A percentile compares a stretch with the other conserved stretches of the same genome.
phyloP scores from a whole-genome alignment of 176 grass and related monocot genomes.

The Avena sativa region DNA sequence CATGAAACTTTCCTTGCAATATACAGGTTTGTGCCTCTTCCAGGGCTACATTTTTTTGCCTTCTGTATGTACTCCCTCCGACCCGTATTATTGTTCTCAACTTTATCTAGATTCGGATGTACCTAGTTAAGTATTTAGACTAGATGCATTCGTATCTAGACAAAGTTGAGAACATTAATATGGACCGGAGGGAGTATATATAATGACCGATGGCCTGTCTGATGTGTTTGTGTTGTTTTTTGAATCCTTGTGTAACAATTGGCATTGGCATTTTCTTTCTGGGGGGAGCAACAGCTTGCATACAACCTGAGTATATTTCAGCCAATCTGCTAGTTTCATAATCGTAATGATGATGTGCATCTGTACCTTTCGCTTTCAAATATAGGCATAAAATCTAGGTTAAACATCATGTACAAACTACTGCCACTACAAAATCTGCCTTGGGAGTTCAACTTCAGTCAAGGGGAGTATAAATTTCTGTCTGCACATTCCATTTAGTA shows the following conservation, averaged over 20 bases:
- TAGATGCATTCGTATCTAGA: too few relatives aligned
- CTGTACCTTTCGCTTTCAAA: background rate
- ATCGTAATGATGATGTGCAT: background rate
- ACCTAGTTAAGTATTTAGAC: too few relatives aligned
- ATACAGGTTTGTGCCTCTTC: slow-evolving; percentile 72
- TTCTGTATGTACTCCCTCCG: background rate
- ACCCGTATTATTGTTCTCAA: too few relatives aligned
- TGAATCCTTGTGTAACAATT: slow-evolving; percentile 2
- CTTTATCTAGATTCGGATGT: too few relatives aligned
- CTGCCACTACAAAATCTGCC: background rate
- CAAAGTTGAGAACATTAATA: too few relatives aligned
- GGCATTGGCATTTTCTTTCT: background rate
- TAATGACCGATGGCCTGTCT: background rate
- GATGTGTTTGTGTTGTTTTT: slow-evolving; percentile 2
- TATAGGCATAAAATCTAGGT: background rate
- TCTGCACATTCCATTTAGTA: background rate
- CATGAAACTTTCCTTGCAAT: slow-evolving; percentile 95
- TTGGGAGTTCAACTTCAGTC: background rate
- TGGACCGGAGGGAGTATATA: background rate
- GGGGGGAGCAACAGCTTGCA: background rate
- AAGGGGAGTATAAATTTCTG: background rate
- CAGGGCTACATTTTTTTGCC: background rate
- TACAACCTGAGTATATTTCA: slow-evolving; percentile 7
- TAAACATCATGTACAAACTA: background rate
- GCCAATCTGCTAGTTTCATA: background rate